Evolutionary conservation across 352 stramenopile genomes (phyloP).

Genomic region (Phytophthora agathidicida): DNA sequence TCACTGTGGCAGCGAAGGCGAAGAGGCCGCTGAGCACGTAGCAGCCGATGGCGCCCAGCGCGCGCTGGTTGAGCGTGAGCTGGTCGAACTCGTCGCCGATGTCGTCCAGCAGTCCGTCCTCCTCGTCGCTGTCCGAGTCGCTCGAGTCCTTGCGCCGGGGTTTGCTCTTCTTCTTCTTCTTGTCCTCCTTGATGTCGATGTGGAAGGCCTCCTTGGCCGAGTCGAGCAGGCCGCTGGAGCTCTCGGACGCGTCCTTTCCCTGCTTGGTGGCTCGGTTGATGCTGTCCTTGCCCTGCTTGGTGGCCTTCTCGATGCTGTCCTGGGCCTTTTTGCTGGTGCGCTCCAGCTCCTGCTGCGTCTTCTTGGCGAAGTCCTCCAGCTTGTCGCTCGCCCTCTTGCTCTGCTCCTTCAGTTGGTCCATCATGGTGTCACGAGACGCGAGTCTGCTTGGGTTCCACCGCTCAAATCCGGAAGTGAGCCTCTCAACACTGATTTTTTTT

Average conservation of each 20-base stretch:
- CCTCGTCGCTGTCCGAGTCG: conserved; percentile 43
- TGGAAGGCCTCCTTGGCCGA: conserved; percentile 40
- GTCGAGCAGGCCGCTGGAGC: conserved; percentile 16
- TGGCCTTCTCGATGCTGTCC: conserved; percentile 26
- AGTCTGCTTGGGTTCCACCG: conserved; percentile 5
- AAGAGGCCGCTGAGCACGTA: conserved; percentile 45
- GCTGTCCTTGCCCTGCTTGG: conserved; percentile 34
- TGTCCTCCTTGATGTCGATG: conserved; percentile 43
- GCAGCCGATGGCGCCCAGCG: conserved; percentile 40
- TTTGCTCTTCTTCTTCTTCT: conserved; percentile 40
- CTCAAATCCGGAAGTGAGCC: conserved; percentile 21
- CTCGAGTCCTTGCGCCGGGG: conserved; percentile 35
- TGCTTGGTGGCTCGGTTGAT: conserved; percentile 29
- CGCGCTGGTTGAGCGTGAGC: conserved; percentile 49
- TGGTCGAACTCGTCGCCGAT: conserved; percentile 44
- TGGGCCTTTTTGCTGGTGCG: conserved; percentile 37
- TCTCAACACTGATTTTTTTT: conserved; percentile 9
- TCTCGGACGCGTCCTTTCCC: conserved; percentile 29
- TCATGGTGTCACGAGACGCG: conserved; percentile 29
- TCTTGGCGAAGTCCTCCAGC: conserved; percentile 34
- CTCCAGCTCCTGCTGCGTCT: conserved; percentile 36
- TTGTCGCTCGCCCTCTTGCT: conserved; percentile 44
- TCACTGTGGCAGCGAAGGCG: conserved; percentile 40
- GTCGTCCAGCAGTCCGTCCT: conserved; percentile 45
- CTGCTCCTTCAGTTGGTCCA: conserved; percentile 54